phyloP scores from a whole-genome alignment of 2,329 filamentous ascomycete species.

The Lachnellula willkommii region DNA sequence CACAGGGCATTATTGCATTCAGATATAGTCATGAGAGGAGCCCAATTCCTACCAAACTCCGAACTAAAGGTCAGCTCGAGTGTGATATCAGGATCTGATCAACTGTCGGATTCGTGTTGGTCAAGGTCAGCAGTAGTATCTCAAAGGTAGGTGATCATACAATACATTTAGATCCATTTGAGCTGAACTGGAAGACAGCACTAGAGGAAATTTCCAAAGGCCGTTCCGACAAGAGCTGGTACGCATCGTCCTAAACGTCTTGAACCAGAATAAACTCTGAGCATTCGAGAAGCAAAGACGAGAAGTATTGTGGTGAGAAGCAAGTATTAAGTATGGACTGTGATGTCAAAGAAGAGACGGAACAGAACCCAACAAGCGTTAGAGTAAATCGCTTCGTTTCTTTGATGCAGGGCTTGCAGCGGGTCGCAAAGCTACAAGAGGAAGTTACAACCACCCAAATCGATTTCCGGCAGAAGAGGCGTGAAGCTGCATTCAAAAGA shows the following conservation, averaged over 20 bases:
- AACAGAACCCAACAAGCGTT: background rate
- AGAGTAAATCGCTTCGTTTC: conserved; percentile 8
- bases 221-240: too few relatives aligned
- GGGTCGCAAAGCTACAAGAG: conserved; percentile 12
- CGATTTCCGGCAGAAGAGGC: conserved; percentile 19
- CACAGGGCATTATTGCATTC: background rate
- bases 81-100: too few relatives aligned
- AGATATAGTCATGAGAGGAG: background rate
- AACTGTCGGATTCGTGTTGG: too few relatives aligned
- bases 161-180: too few relatives aligned
- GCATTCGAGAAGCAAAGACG: background rate
- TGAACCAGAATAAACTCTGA: too few relatives aligned
- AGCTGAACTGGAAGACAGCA: too few relatives aligned
- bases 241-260: too few relatives aligned
- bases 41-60: background rate
- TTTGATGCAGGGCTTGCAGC: conserved; percentile 14
- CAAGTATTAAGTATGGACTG: background rate
- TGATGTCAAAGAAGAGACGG: background rate
- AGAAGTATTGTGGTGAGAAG: background rate
- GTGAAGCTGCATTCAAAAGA: conserved; percentile 19
- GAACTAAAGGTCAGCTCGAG: background rate
- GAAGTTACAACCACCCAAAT: conserved; percentile 15
- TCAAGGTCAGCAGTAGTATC: too few relatives aligned
- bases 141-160: too few relatives aligned
- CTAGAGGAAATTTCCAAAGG: too few relatives aligned